Evolutionary conservation across 2,329 filamentous ascomycete genomes (phyloP), one percentile per base, ranked within the genome.

Genomic region (Ophiostoma tasmaniense): DNA sequence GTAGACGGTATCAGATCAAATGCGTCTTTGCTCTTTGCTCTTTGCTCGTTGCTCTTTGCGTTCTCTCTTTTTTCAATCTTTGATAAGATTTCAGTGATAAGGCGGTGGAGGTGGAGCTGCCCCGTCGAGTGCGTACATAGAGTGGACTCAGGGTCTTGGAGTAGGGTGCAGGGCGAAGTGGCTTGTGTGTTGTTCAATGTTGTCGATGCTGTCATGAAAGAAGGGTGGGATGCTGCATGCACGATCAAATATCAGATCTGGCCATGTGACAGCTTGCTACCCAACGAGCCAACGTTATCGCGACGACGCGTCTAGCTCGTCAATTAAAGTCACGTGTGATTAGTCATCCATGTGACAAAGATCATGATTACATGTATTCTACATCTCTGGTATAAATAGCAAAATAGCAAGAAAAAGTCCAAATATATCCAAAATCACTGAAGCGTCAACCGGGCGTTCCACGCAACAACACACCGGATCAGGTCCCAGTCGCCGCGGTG

Each of bases 401-500:
- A 66, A 45, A 45, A 28, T 17, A 66, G 4, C 2, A 45, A 66
- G 50, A 66, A 13, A 39, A 30, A 13, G 3, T 42, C 33, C 11
- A 66, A 45, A 66, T 2, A 50, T n/a, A 39, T 10, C 35, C 20
- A 22, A 14, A 13, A 22, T 20, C 25, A 39, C 22, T 14, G 3
- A 4, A 84, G 74, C 75, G 87, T 83, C 71, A 89, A 75, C 71
- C 82, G 89, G 30, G 90, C 86, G 77, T 99, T 99, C 92, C 96
- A 93, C 7, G 91, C 93, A 7, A 98, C 89, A 74, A 97, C 89
- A 78, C 91, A 91, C 72, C 89, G 86, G 45, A 96, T 87, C 68
- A 98, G 79, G 80, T 97, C 93, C 94, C 94, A 99, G 79, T 98
- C 90, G 0, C 89, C 93, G 71, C 89, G 84, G 71, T 88, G 82